Percentiles rank a stretch among this genome's conserved stretches.
Conservation (phyloP, 768 basidiomycete genomes). For the Lactarius evosmus region DNA sequence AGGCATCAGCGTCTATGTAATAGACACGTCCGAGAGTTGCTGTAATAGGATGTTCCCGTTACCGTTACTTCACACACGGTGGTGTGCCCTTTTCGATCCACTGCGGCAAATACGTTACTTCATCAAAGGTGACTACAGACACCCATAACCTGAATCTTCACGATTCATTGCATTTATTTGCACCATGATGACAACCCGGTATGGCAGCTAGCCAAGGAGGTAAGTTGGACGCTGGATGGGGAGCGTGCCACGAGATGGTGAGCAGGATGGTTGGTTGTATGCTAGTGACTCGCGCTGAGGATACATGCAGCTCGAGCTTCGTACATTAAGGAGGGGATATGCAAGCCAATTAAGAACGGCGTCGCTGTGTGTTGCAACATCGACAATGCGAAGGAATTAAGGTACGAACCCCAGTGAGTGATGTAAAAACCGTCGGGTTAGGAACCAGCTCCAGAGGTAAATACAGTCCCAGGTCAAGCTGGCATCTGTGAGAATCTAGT, state of each 20-base stretch:
- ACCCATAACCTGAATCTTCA: background rate
- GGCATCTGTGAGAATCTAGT: too few species aligned
- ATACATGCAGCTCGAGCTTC: background rate
- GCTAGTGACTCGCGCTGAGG: background rate
- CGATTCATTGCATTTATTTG: background rate
- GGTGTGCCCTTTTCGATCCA: background rate
- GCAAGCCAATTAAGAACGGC: background rate
- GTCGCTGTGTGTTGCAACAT: background rate
- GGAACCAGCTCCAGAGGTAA: background rate
- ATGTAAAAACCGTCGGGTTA: background rate
- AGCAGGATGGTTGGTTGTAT: background rate
- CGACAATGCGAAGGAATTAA: background rate
- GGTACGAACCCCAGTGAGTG: too few species aligned
- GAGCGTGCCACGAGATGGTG: background rate
- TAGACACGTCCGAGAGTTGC: background rate
- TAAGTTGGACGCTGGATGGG: background rate
- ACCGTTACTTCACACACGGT: background rate
- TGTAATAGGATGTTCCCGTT: background rate
- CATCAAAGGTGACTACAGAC: too few species aligned
- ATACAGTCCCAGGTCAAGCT: background rate
- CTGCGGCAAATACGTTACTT: too few species aligned
- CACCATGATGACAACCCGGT: too few species aligned
- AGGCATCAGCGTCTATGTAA: slow-evolving; percentile 23
- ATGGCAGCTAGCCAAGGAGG: background rate
- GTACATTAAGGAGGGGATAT: background rate